Evolutionary conservation across 2,329 filamentous ascomycete species (phyloP).

Genomic region (Aspergillus japonicus): DNA sequence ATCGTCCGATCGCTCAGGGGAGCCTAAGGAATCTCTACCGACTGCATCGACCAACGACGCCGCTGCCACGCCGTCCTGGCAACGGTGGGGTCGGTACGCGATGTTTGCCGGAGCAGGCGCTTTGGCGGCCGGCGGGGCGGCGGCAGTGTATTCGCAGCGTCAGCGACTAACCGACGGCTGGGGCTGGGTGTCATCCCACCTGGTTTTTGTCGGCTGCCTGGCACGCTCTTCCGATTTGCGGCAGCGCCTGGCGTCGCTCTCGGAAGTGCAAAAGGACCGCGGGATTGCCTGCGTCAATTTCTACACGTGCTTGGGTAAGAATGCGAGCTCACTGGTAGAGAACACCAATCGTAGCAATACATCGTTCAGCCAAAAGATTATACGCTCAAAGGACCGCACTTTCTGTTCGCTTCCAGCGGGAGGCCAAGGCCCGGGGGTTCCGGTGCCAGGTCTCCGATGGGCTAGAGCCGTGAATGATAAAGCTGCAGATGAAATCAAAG

Average conservation of each 20-base stretch:
- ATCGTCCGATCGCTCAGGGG: slow-evolving; percentile 12
- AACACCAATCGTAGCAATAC: slow-evolving; percentile 23
- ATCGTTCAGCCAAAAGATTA: slow-evolving; percentile 37
- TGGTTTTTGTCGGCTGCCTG: slow-evolving; percentile 90
- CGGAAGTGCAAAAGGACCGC: slow-evolving; percentile 63
- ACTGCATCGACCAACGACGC: slow-evolving; percentile 44
- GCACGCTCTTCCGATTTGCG: slow-evolving; percentile 79
- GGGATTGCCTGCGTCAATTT: slow-evolving; percentile 79
- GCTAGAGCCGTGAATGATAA: slow-evolving; percentile 73
- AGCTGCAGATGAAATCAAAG: slow-evolving; percentile 73
- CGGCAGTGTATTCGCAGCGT: slow-evolving; percentile 81
- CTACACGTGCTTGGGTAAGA: slow-evolving; percentile 78
- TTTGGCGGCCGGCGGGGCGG: slow-evolving; percentile 75
- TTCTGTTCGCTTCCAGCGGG: slow-evolving; percentile 80
- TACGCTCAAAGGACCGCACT: slow-evolving; percentile 64
- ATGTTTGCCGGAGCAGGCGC: slow-evolving; percentile 81
- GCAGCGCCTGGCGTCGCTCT: slow-evolving; percentile 67
- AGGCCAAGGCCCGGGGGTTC: slow-evolving; percentile 30
- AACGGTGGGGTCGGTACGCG: slow-evolving; percentile 79
- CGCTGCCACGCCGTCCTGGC: slow-evolving; percentile 59
- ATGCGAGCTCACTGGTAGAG: slow-evolving; percentile 47
- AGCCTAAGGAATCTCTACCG: slow-evolving; percentile 24
- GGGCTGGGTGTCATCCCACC: slow-evolving; percentile 81
- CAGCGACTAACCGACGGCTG: slow-evolving; percentile 75
- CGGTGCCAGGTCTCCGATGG: slow-evolving; percentile 57